Evolutionary conservation across 1,284 basidiomycete genomes (phyloP), one percentile per base, ranked within the genome.

Genomic region (Trichosporon faecale): DNA sequence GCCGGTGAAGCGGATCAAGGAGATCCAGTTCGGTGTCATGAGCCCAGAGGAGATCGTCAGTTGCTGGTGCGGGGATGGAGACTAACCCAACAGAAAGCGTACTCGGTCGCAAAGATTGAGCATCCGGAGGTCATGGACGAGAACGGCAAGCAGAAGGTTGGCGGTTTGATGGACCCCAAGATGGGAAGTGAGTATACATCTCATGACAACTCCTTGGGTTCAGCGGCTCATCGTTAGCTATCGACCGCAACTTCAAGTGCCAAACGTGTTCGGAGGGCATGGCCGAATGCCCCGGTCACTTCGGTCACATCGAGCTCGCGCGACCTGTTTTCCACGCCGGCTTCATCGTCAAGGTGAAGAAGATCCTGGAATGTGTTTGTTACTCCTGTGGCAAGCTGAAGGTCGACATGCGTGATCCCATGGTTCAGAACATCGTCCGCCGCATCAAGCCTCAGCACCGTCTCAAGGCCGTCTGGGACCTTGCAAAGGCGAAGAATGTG

Each of bases 211-310:
- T 63, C 31, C 63, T 68, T 66, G 57, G 57, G 9, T 4, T 74
- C 77, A 72, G 76, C 70, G 66, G 72, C 72, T 73, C 72, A 72
- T 74, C 68, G 44, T 64, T 73, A 84, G 83, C 93, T 64, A 98
- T 98, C 83, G 96, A 99, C 86, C 89, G 97, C 75, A 98, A 98
- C 85, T 98, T 97, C 87, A 99, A 99, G 87, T 99, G 97, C 83
- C 95, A 98, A 86, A 99, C 97, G 29, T 99, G 97, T 85, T 95
- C 95, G 79, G 95, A 98, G 88, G 96, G 95, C 65, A 97, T 96
- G 94, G 91, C 93, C 35, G 94, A 96, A 82, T 96, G 95, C 85
- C 96, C 97, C 35, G 97, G 97, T 68, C 97, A 99, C 84, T 99
- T 93, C 85, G 97, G 97, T n/a, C 95, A 99, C 84, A 95, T 99